Conservation (phyloP, 176 grass and related monocot genomes). For the Aechmea fasciata region DNA sequence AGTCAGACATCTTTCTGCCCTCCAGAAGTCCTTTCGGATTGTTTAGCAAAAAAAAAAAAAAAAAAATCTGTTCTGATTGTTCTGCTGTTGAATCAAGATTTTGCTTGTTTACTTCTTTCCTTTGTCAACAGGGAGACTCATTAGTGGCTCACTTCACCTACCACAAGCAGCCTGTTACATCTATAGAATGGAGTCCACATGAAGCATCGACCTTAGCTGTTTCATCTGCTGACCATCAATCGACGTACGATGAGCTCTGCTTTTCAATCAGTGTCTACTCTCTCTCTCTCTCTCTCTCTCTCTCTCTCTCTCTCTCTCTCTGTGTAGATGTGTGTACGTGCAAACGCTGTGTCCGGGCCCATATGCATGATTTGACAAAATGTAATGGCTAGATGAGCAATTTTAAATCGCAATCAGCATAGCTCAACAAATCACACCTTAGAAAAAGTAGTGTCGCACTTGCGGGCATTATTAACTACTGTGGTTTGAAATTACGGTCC, state of each 20-base stretch:
- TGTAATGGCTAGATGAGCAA: no score
- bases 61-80: background rate
- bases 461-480: no score
- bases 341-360: no score
- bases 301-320: background rate
- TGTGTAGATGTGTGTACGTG: no score
- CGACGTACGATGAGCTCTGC: conserved; percentile 38
- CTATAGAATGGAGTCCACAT: conserved; percentile 84
- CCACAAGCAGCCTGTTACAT: conserved; percentile 83
- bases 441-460: no score
- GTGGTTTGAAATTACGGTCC: background rate
- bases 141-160: conserved; percentile 72
- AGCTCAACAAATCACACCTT: no score
- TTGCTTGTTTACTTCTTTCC: conserved; percentile 9
- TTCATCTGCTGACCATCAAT: conserved; percentile 75
- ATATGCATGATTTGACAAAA: no score
- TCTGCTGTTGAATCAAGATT: background rate
- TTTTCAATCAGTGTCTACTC: background rate
- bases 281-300: background rate
- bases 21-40: background rate
- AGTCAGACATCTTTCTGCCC: background rate
- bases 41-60: background rate
- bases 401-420: no score
- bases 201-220: conserved; percentile 84
- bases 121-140: conserved; percentile 30